phyloP scores from a whole-genome alignment of 768 basidiomycete species.

The Mycena alexandri region DNA sequence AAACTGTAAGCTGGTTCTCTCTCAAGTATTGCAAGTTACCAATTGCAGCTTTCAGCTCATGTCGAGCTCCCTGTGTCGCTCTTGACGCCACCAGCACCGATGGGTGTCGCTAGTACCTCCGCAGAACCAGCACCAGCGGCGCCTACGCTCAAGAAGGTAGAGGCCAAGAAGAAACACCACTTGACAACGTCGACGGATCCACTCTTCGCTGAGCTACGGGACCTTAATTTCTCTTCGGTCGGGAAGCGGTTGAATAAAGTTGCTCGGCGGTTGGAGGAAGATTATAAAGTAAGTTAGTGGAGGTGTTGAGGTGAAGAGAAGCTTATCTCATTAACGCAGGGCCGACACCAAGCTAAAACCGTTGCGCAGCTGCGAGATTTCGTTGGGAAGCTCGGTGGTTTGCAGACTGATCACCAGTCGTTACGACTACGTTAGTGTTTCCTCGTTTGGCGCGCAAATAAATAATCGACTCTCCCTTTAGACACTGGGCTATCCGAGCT shows the following conservation, averaged over 20 bases:
- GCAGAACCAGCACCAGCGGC: constrained; percentile 57
- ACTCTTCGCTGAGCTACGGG: constrained; percentile 85
- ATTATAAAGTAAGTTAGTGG: constrained; percentile 79
- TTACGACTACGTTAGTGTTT: constrained; percentile 87
- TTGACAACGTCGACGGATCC: constrained; percentile 84
- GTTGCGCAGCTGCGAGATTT: constrained; percentile 94
- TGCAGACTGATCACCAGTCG: constrained; percentile 93
- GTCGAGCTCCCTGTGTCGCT: constrained; percentile 84
- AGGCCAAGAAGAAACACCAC: constrained; percentile 91
- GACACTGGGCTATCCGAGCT: constrained; percentile 97
- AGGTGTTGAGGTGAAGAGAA: background rate
- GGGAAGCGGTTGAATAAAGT: constrained; percentile 84
- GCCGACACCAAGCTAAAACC: constrained; percentile 88
- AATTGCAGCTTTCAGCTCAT: constrained; percentile 63
- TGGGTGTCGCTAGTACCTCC: constrained; percentile 55
- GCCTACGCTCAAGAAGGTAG: constrained; percentile 67
- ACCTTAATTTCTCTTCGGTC: constrained; percentile 92
- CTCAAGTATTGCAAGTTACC: constrained; percentile 14
- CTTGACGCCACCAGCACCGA: constrained; percentile 67
- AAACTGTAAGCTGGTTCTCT: constrained; percentile 73
- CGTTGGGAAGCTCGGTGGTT: constrained; percentile 92
- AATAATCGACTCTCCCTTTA: constrained; percentile 46
- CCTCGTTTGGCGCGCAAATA: constrained; percentile 17
- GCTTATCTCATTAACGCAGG: constrained; percentile 54
- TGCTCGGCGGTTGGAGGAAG: constrained; percentile 88